Percentiles rank a stretch among this genome's conserved stretches.
phyloP scores from a whole-genome alignment of 2,329 filamentous ascomycete species.

The Ophiobolus disseminans region DNA sequence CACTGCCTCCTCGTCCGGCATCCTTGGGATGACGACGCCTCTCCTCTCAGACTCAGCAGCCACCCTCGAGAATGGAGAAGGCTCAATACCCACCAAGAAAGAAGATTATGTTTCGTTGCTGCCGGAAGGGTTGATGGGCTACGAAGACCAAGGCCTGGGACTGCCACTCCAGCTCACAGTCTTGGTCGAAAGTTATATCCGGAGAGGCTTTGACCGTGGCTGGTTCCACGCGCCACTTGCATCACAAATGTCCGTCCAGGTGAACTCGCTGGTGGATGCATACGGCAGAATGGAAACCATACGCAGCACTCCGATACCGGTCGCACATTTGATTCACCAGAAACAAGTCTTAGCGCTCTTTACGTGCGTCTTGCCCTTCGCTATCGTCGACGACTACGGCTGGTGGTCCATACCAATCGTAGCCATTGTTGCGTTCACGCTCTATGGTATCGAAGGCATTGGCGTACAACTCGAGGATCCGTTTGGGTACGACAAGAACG shows the following conservation, averaged over 20 bases:
- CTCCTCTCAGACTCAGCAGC: conserved; percentile 27
- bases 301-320: conserved; percentile 67
- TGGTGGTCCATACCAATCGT: conserved; percentile 69
- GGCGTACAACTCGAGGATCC: conserved; percentile 70
- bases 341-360: conserved; percentile 70
- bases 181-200: conserved; percentile 67
- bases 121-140: conserved; percentile 58
- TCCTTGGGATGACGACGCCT: conserved; percentile 25
- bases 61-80: conserved; percentile 31
- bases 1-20: conserved; percentile 7
- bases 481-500: conserved; percentile 70
- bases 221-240: conserved; percentile 69
- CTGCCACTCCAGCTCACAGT: conserved; percentile 67
- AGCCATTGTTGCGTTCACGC: conserved; percentile 66
- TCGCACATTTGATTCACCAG: conserved; percentile 70
- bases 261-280: conserved; percentile 64
- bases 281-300: conserved; percentile 72
- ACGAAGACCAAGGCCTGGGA: conserved; percentile 65
- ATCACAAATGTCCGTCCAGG: conserved; percentile 63
- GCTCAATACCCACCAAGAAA: conserved; percentile 42
- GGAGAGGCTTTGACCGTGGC: conserved; percentile 60
- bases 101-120: conserved; percentile 61
- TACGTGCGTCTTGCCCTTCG: conserved; percentile 66
- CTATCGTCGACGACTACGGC: conserved; percentile 67
- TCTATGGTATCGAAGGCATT: conserved; percentile 70